Evolutionary conservation across 2,329 filamentous ascomycete species (phyloP), one percentile per base, ranked within the genome.

Genomic region (Mariannaea sp.): DNA sequence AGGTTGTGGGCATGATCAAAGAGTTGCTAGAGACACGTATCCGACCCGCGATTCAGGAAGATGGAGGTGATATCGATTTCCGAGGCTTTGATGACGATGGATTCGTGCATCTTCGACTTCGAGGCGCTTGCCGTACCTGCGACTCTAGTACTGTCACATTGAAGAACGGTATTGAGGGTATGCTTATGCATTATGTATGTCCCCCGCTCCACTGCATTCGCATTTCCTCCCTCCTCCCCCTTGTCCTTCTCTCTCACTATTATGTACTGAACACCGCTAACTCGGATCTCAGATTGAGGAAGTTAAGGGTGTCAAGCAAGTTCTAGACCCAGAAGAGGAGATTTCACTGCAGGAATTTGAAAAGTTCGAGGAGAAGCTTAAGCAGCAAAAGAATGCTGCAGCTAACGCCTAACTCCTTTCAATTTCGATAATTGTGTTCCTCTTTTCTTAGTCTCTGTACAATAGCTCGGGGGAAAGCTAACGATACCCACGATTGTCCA

Each of bases 1-100:
- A 99, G 74, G 90, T 97, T 9, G 88, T 99, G 7, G 89, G 91
- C 54, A 97, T 97, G 94, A 97, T 99, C 75, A 96, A 97, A 77
- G 94, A 99, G 75, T 78, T 99, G 26, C 80, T 99, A 29, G 94
- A 99, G 74, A 99, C 94, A 20, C 82, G 94, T 57, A 96, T 99
- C 68, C 83, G 94, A 36, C 94, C 94, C 1, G 90, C 93, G 1
- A 99, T 99, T 58, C 94, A 97, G 72, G 94, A 97, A 71, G 94
- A 99, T 64, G 94, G 94, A 41, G 94, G 94, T 39, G 94, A 99
- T 71, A 97, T 99, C 67, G 94, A 99, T 72, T 95, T 93, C 71
- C 81, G 90, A 14, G 93, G 93, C 1, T 97, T 97, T 66, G 83
- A 92, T 62, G 82, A 92, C 61, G 82, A 75, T 27, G 94, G 94